A percentile compares a stretch with the other conserved stretches of the same genome.
Conservation (phyloP, 2,329 filamentous ascomycete genomes). For the Dactylonectria macrodidyma region DNA sequence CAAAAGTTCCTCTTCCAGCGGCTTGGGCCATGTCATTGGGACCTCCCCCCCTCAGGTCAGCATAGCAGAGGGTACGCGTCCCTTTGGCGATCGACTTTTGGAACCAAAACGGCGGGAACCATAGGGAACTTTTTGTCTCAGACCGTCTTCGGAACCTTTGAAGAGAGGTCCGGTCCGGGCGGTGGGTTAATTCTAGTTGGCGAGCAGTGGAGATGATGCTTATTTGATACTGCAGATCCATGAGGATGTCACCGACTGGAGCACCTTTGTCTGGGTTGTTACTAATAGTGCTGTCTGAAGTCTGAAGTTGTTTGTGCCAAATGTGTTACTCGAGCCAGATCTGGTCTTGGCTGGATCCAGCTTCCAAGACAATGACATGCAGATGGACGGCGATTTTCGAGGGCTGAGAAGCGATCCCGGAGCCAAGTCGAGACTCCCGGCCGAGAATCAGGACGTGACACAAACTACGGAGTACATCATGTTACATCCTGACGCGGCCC, state of each 20-base stretch:
- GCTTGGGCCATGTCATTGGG: slow-evolving; percentile 24
- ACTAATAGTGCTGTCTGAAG: background rate
- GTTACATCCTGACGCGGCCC: slow-evolving; percentile 1
- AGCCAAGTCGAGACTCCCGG: slow-evolving; percentile 30
- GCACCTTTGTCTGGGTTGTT: background rate
- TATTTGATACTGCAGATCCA: slow-evolving; percentile 12
- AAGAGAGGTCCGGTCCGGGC: background rate
- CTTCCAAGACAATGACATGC: slow-evolving; percentile 22
- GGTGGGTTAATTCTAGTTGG: background rate
- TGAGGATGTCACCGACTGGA: background rate
- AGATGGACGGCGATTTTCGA: slow-evolving; percentile 15
- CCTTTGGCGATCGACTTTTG: slow-evolving; percentile 1
- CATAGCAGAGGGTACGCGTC: slow-evolving; percentile 8
- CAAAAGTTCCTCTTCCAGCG: slow-evolving; percentile 48
- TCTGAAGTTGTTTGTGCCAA: background rate
- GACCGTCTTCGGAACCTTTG: background rate
- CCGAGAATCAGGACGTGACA: slow-evolving; percentile 20
- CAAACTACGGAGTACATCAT: background rate
- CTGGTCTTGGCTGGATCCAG: slow-evolving; percentile 16
- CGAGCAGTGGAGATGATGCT: slow-evolving; percentile 1
- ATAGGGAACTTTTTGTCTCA: background rate
- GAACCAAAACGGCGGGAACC: background rate
- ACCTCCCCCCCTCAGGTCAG: background rate
- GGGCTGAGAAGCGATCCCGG: slow-evolving; percentile 10
- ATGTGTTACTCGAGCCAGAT: background rate